Percentiles rank a stretch among this genome's conserved stretches.
phyloP scores from a whole-genome alignment of 1,139 yeast genomes.

The Kluyveromyces sp. region DNA sequence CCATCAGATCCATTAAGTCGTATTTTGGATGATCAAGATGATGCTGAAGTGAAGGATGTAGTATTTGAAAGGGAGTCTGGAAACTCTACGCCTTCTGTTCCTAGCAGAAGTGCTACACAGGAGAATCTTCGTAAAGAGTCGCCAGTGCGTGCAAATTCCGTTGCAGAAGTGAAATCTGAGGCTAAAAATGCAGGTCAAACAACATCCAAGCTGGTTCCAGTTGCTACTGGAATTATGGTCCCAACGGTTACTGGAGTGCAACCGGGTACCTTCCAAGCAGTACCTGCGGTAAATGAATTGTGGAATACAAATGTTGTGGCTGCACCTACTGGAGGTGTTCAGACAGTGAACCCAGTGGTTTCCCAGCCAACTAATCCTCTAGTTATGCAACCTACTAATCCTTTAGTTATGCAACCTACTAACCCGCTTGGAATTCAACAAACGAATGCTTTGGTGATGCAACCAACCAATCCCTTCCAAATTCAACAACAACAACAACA shows the following conservation, averaged over 20 bases:
- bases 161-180: not conserved
- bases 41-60: not conserved
- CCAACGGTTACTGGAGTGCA: too few relatives aligned
- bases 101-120: not conserved
- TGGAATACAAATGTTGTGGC: constrained; percentile 40
- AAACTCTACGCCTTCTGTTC: not conserved
- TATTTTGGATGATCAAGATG: constrained; percentile 37
- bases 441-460: too few relatives aligned
- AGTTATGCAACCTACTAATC: too few relatives aligned
- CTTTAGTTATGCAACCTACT: too few relatives aligned
- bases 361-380: too few relatives aligned
- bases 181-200: not conserved
- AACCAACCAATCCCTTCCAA: not conserved
- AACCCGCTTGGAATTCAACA: too few relatives aligned
- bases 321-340: constrained; percentile 17
- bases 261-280: constrained; percentile 39
- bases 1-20: constrained; percentile 56
- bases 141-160: not conserved
- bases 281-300: constrained; percentile 36
- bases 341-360: not conserved
- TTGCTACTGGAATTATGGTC: constrained; percentile 7
- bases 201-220: constrained; percentile 10
- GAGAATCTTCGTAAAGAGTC: not conserved
- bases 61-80: constrained; percentile 10
- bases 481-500: not conserved